Evolutionary conservation across 306 rosid species (phyloP).

Genomic region (Trifolium fragiferum): DNA sequence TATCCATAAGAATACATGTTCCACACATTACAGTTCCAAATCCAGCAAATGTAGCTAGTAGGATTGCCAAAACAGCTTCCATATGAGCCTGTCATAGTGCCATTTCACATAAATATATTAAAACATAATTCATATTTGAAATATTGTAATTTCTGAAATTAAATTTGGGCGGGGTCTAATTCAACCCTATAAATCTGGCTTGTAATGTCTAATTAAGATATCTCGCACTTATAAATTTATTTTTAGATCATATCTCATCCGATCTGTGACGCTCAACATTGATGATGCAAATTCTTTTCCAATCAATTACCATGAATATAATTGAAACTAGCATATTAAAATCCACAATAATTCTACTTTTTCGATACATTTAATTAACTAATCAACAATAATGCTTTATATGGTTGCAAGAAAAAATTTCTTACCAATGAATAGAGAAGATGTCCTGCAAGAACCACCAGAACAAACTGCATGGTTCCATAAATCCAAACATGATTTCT

Average conservation of each 20-base stretch:
- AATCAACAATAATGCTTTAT: background rate
- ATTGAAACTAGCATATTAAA: too few relatives aligned
- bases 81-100: constrained; percentile 55
- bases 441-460: constrained; percentile 67
- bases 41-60: constrained; percentile 76
- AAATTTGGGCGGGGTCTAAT: too few relatives aligned
- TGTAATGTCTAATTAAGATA: too few relatives aligned
- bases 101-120: constrained; percentile 30
- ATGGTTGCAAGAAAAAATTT: constrained; percentile 19
- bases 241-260: too few relatives aligned
- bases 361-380: too few relatives aligned
- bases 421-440: constrained; percentile 73
- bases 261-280: too few relatives aligned
- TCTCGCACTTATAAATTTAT: too few relatives aligned
- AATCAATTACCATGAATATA: too few relatives aligned
- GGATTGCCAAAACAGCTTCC: constrained; percentile 69
- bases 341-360: too few relatives aligned
- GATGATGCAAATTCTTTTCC: too few relatives aligned
- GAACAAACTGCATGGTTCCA: constrained; percentile 61
- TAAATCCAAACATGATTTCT: constrained; percentile 79
- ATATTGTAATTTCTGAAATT: too few relatives aligned
- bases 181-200: too few relatives aligned
- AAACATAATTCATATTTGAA: constrained; percentile 2
- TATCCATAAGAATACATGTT: constrained; percentile 53
- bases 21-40: constrained; percentile 75